Evolutionary conservation across 352 stramenopile species (phyloP).

Genomic region (Pythium graminicola): DNA sequence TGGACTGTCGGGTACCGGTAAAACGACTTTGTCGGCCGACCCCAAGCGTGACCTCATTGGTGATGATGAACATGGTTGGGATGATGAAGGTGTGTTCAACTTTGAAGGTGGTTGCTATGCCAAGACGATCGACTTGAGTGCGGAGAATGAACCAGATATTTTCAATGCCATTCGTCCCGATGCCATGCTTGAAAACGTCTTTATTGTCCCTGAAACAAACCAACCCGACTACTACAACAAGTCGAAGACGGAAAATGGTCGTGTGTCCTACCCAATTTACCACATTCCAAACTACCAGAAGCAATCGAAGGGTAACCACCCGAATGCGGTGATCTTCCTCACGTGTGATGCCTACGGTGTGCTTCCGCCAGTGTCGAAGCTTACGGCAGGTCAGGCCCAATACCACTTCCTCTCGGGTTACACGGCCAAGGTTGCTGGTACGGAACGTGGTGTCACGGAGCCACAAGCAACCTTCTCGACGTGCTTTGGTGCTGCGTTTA

Average conservation of each 20-base stretch:
- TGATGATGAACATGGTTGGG: slow-evolving; percentile 82
- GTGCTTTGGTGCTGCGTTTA: slow-evolving; percentile 50
- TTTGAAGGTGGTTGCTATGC: slow-evolving; percentile 97
- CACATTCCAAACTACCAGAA: slow-evolving; percentile 49
- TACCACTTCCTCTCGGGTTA: slow-evolving; percentile 87
- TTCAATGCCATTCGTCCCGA: slow-evolving; percentile 58
- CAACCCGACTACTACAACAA: slow-evolving; percentile 53
- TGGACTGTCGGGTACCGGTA: slow-evolving; percentile 83
- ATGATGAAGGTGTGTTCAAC: slow-evolving; percentile 92
- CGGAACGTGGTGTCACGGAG: slow-evolving; percentile 46
- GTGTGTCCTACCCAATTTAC: slow-evolving; percentile 53
- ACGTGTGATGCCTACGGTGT: slow-evolving; percentile 96
- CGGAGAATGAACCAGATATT: slow-evolving; percentile 94
- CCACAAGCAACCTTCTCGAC: slow-evolving; percentile 48
- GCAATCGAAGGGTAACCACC: slow-evolving; percentile 41
- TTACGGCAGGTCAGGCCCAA: slow-evolving; percentile 91
- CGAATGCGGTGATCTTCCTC: slow-evolving; percentile 92
- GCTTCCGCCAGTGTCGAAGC: slow-evolving; percentile 91
- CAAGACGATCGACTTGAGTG: slow-evolving; percentile 93
- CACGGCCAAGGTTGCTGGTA: slow-evolving; percentile 52
- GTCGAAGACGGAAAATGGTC: slow-evolving; percentile 50
- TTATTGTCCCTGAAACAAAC: slow-evolving; percentile 36
- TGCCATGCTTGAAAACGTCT: slow-evolving; percentile 54
- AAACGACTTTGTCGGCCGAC: slow-evolving; percentile 86
- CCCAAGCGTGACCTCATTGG: slow-evolving; percentile 90